phyloP scores from a whole-genome alignment of 345 rosid species.

The Diplotaxis tenuifolia region DNA sequence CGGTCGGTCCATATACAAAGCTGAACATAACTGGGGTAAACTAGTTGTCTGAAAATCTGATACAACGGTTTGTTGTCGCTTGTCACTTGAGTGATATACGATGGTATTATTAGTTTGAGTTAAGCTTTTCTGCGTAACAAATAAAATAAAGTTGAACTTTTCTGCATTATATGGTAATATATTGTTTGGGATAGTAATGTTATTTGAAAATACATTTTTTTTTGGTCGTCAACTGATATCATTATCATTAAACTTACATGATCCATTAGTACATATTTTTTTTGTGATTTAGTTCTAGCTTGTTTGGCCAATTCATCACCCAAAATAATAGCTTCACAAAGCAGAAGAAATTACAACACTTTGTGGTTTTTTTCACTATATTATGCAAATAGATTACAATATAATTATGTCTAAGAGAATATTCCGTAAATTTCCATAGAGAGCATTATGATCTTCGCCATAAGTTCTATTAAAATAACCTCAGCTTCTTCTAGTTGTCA shows the following conservation, averaged over 20 bases:
- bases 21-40: background rate
- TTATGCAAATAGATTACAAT: background rate
- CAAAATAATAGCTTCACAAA: background rate
- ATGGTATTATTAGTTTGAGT: background rate
- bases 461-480: background rate
- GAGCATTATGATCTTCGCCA: background rate
- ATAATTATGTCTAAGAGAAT: background rate
- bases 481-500: too few species aligned
- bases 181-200: background rate
- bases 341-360: background rate
- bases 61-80: slow-evolving; percentile 20
- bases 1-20: slow-evolving; percentile 20
- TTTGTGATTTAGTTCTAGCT: background rate
- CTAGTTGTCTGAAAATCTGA: slow-evolving; percentile 16
- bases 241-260: background rate
- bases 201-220: background rate
- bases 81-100: slow-evolving; percentile 3
- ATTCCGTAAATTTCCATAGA: background rate
- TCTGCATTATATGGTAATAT: background rate
- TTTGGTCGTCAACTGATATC: background rate
- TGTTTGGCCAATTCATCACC: background rate
- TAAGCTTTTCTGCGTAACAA: background rate
- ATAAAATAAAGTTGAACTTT: too few species aligned
- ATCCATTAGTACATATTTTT: background rate
- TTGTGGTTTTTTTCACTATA: background rate